phyloP scores from a whole-genome alignment of 257 asterid genomes.

The Ocimum tenuiflorum region DNA sequence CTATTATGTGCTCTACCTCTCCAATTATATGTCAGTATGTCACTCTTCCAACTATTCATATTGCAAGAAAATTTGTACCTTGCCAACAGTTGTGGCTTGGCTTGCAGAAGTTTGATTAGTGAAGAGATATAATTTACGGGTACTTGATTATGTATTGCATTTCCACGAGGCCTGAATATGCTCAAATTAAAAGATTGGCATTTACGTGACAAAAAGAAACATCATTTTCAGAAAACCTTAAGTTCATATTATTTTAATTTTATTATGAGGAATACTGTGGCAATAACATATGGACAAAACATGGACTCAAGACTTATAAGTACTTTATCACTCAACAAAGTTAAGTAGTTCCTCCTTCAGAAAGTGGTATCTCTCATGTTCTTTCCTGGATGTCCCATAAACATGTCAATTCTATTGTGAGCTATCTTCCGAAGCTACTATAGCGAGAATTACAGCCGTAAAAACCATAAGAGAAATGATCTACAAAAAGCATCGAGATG shows the following conservation, averaged over 20 bases:
- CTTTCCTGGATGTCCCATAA: not conserved
- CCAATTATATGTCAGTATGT: not conserved
- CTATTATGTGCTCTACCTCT: not conserved
- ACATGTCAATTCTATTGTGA: not conserved
- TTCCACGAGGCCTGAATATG: not conserved
- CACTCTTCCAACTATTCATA: not conserved
- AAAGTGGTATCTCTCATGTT: not conserved
- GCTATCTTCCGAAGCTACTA: not conserved
- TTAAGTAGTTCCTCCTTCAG: not conserved
- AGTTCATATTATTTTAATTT: not conserved
- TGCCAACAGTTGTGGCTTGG: not conserved
- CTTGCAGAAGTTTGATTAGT: not conserved
- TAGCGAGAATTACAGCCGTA: slow-evolving; percentile 1
- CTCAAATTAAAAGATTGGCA: not conserved
- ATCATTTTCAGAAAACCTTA: not conserved
- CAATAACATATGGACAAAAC: not conserved
- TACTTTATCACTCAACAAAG: not conserved
- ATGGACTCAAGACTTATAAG: not conserved
- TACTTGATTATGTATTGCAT: not conserved
- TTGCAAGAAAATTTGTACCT: not conserved
- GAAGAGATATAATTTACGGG: no score
- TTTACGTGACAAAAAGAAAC: not conserved
- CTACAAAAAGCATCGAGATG: slow-evolving; percentile 14
- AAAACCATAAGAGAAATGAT: not conserved
- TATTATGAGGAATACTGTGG: not conserved